These are phyloP conservation scores for Xerophyta viscosa DNA, from an alignment of 106 monocot species.

Conservation along the genomic window DNA sequence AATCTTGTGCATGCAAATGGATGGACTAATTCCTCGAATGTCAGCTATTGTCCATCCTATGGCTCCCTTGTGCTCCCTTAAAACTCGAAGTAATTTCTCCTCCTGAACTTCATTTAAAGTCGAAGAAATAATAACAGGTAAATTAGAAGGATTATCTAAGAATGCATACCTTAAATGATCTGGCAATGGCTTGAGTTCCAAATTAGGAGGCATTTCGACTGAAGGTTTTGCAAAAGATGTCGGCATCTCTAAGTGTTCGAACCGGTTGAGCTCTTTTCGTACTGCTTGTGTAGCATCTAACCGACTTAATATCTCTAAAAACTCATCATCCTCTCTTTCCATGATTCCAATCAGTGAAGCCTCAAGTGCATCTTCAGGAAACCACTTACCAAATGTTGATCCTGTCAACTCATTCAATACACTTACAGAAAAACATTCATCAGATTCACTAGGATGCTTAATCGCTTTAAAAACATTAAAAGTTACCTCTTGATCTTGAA, in stretches of 20 bases:
- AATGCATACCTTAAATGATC: constrained; percentile 1
- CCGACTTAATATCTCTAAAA: no score
- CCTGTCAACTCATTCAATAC: no score
- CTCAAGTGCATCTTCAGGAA: background rate
- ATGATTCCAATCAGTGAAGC: constrained; percentile 2
- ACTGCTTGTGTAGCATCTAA: background rate
- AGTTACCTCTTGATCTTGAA: no score
- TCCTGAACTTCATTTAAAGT: background rate
- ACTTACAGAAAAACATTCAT: no score
- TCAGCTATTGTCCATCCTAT: constrained; percentile 1
- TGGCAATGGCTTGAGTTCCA: background rate
- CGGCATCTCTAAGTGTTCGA: background rate
- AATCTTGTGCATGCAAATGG: no score
- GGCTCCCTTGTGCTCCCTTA: background rate
- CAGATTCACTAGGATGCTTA: no score
- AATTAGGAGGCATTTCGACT: no score
- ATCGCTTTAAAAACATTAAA: no score
- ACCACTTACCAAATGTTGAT: background rate
- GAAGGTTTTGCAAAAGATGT: background rate
- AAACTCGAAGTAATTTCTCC: background rate
- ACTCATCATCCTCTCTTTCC: no score
- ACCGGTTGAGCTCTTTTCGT: background rate
- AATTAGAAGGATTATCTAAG: background rate
- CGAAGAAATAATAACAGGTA: constrained; percentile 2
- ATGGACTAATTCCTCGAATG: background rate